Conservation (phyloP, 2,329 filamentous ascomycete genomes). For the Truncatella angustata region DNA sequence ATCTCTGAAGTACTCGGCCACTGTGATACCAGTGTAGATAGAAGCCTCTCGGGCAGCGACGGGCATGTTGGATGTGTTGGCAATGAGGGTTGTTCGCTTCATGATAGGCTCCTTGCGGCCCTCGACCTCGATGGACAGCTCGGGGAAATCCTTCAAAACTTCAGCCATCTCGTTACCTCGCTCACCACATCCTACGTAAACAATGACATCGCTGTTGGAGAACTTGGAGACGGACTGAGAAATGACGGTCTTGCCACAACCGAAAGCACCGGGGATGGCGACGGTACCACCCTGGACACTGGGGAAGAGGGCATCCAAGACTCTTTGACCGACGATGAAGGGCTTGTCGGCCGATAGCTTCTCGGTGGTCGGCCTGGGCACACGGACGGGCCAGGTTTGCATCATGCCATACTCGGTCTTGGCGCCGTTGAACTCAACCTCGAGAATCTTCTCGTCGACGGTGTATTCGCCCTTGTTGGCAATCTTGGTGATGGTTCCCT, state of each 20-base stretch:
- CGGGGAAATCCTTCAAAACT: constrained; percentile 99
- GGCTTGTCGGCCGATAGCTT: constrained; percentile 86
- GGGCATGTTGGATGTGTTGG: constrained; percentile 99
- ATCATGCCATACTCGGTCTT: constrained; percentile 96
- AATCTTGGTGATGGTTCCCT: constrained; percentile 90
- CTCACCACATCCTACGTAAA: constrained; percentile 91
- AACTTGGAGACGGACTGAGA: constrained; percentile 98
- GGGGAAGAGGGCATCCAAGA: constrained; percentile 93
- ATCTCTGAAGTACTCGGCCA: constrained; percentile 96
- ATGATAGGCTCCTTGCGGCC: constrained; percentile 98
- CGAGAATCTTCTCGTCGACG: constrained; percentile 88
- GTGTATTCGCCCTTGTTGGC: constrained; percentile 89
- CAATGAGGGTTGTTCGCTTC: constrained; percentile 98
- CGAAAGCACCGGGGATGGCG: constrained; percentile 96
- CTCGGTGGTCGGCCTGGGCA: constrained; percentile 87
- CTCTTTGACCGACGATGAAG: constrained; percentile 94
- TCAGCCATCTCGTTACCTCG: constrained; percentile 99
- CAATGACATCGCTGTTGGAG: constrained; percentile 98
- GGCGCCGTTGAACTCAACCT: constrained; percentile 95
- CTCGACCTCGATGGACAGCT: constrained; percentile 91
- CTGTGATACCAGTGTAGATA: constrained; percentile 94
- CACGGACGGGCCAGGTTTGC: constrained; percentile 98
- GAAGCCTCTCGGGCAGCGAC: constrained; percentile 97
- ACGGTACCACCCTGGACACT: constrained; percentile 96
- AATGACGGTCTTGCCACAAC: constrained; percentile 99